Evolutionary conservation across 1,284 basidiomycete genomes (phyloP).

Genomic region (Cutaneotrichosporon spelunceum): DNA sequence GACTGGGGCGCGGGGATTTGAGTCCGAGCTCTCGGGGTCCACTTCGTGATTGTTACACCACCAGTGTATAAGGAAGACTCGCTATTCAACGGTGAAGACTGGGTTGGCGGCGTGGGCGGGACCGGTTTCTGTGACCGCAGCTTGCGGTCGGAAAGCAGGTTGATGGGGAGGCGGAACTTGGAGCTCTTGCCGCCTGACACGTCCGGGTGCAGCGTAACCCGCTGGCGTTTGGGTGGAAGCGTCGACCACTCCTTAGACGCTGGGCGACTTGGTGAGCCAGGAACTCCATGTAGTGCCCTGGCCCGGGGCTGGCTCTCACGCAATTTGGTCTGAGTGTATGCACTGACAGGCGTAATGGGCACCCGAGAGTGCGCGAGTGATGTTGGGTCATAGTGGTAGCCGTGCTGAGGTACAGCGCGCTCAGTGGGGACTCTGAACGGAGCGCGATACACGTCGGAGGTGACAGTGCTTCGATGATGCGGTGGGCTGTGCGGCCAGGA

Average conservation of each 20-base stretch:
- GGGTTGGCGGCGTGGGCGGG: background rate
- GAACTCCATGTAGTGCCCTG: background rate
- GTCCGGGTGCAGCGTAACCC: constrained; percentile 10
- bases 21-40: constrained; percentile 12
- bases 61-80: background rate
- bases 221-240: background rate
- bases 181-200: background rate
- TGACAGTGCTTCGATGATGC: background rate
- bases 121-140: background rate
- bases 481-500: background rate
- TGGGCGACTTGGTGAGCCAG: background rate
- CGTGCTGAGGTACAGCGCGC: background rate
- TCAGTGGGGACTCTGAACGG: background rate
- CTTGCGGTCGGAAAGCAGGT: background rate
- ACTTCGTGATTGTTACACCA: constrained; percentile 8
- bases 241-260: constrained; percentile 10
- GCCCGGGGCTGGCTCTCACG: background rate
- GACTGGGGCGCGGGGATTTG: background rate
- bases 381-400: background rate
- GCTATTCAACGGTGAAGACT: background rate
- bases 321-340: background rate
- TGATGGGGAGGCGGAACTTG: constrained; percentile 6
- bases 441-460: background rate
- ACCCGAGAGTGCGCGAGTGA: background rate
- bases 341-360: background rate